Evolutionary conservation across 2,329 filamentous ascomycete genomes (phyloP).

Genomic region (Cladosporium phlei): DNA sequence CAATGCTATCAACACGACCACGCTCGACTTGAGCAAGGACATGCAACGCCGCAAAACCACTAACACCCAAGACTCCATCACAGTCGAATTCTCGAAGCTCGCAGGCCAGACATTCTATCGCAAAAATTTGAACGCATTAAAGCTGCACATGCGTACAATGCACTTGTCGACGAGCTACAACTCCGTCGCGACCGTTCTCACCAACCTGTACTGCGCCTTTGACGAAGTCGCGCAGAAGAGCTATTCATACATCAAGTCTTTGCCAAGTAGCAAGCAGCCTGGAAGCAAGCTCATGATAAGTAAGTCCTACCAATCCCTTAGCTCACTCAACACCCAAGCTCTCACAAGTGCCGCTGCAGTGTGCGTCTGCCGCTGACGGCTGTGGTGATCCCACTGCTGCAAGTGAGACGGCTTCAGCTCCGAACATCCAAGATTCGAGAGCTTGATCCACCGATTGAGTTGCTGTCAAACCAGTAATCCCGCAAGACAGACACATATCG

Average conservation of each 20-base stretch:
- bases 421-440: constrained; percentile 2
- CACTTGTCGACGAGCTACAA: constrained; percentile 80
- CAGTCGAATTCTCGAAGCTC: constrained; percentile 66
- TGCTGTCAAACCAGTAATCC: neutral
- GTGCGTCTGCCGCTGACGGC: constrained; percentile 4
- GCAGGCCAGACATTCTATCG: constrained; percentile 76
- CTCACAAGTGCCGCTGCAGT: neutral
- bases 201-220: constrained; percentile 73
- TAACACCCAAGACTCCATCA: constrained; percentile 65
- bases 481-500: too few relatives aligned
- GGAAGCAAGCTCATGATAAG: constrained; percentile 55
- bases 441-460: constrained; percentile 5
- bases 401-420: constrained; percentile 4
- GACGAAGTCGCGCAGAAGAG: constrained; percentile 72
- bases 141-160: constrained; percentile 79
- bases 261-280: constrained; percentile 56
- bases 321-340: constrained; percentile 8
- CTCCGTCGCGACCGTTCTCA: constrained; percentile 59
- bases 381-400: too few relatives aligned
- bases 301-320: constrained; percentile 33
- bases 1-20: constrained; percentile 66
- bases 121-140: constrained; percentile 72
- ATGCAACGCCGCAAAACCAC: constrained; percentile 48
- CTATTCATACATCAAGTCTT: constrained; percentile 55
- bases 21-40: constrained; percentile 70